These are phyloP conservation scores for Thraustochytrium striatum DNA, from an alignment of 352 stramenopile genomes.

Conservation along the genomic window DNA sequence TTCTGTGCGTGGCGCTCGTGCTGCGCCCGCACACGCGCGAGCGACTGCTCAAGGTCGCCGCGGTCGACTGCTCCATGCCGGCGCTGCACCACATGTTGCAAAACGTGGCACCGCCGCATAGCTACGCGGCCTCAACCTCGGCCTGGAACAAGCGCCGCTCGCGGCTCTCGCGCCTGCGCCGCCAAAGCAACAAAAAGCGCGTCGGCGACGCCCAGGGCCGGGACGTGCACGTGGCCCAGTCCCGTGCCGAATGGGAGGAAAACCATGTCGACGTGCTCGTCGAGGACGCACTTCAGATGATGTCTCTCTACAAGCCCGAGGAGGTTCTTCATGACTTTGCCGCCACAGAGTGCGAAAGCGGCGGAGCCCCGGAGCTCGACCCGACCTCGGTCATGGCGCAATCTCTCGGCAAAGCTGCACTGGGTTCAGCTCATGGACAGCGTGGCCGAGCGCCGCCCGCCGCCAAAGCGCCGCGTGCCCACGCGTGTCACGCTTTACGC, in stretches of 20 bases:
- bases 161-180: no score
- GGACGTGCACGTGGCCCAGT: not conserved
- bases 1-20: not conserved
- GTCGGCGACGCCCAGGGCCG: not conserved
- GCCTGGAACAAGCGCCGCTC: not conserved
- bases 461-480: not conserved
- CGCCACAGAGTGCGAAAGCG: not conserved
- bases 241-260: not conserved
- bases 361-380: not conserved
- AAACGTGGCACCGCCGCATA: constrained; percentile 6
- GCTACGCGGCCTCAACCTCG: not conserved
- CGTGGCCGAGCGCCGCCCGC: not conserved
- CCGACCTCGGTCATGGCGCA: not conserved
- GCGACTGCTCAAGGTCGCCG: not conserved
- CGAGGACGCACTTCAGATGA: constrained; percentile 12
- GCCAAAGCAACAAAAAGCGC: not conserved
- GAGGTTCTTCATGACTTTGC: not conserved
- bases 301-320: not conserved
- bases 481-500: not conserved
- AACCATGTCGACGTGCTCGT: constrained; percentile 36
- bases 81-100: constrained; percentile 38
- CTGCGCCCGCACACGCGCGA: constrained; percentile 6
- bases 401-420: not conserved
- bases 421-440: not conserved
- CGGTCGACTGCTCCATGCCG: constrained; percentile 20